Evolutionary conservation across 371 early-diverging fungal species (phyloP).

Genomic region (Nematocida parisii): DNA sequence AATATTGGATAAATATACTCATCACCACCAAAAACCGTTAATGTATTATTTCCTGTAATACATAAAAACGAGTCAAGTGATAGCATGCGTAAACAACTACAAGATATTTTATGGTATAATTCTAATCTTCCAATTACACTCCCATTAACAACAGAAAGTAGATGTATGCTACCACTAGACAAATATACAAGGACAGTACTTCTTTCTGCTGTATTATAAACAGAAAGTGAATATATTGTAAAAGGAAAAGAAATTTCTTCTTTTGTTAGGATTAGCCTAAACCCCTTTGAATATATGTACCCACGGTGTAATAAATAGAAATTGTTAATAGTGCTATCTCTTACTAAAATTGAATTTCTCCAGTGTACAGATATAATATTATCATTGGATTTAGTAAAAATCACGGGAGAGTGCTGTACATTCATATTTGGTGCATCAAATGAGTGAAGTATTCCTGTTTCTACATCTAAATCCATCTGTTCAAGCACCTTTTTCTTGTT

Average conservation of each 20-base stretch:
- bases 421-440: conserved; percentile 8
- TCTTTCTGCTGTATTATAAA: conserved; percentile 8
- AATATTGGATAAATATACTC: conserved; percentile 25
- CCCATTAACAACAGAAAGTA: conserved; percentile 30
- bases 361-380: background rate
- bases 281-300: conserved; percentile 27
- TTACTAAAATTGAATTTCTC: background rate
- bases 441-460: background rate
- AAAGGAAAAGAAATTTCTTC: background rate
- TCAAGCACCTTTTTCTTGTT: background rate
- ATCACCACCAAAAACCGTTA: background rate
- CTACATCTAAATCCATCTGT: background rate
- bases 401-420: conserved; percentile 17
- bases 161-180: background rate
- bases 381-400: conserved; percentile 1
- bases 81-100: conserved; percentile 3
- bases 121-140: conserved; percentile 1
- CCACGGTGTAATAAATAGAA: conserved; percentile 38
- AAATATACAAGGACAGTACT: conserved; percentile 44
- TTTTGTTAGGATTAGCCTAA: background rate
- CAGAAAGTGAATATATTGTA: background rate
- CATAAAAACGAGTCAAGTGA: conserved; percentile 19
- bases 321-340: background rate
- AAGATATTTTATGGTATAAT: conserved; percentile 8
- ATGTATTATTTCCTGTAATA: background rate